Conservation (phyloP, 164 flowering plant genomes). For the Piper betle region DNA sequence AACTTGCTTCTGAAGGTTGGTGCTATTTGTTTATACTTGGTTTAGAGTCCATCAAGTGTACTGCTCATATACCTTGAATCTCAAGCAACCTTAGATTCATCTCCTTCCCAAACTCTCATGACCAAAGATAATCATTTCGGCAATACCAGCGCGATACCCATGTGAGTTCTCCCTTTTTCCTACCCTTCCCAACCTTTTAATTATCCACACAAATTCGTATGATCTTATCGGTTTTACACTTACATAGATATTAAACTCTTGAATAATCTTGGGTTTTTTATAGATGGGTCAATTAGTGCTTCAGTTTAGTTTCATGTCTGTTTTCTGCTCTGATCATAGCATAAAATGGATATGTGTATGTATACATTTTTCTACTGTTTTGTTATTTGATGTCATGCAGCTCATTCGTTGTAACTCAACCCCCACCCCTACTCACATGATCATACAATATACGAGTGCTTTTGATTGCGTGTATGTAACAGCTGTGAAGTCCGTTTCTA, state of each 20-base stretch:
- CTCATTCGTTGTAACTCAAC: too few species aligned
- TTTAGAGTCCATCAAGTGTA: slow-evolving; percentile 59
- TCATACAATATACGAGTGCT: slow-evolving; percentile 2
- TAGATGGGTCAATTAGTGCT: neutral
- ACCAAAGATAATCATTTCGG: slow-evolving; percentile 61
- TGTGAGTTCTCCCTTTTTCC: slow-evolving; percentile 49
- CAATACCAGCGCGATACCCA: slow-evolving; percentile 63
- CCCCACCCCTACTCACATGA: neutral
- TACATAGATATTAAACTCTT: neutral
- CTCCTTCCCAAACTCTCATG: slow-evolving; percentile 45
- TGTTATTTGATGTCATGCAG: too few species aligned
- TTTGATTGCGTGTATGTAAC: slow-evolving; percentile 15
- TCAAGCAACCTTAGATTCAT: slow-evolving; percentile 65
- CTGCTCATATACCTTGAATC: slow-evolving; percentile 72
- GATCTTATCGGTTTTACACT: neutral
- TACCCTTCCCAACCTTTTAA: slow-evolving; percentile 5
- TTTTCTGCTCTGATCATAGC: too few species aligned
- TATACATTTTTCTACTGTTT: too few species aligned
- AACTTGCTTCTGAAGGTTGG: slow-evolving; percentile 21
- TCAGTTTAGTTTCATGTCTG: neutral
- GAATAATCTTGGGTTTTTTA: neutral
- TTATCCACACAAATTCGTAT: neutral
- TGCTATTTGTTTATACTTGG: slow-evolving; percentile 7
- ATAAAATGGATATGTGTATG: too few species aligned
- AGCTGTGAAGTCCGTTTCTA: slow-evolving; percentile 26